Percentiles rank a stretch among this genome's conserved stretches.
phyloP scores from a whole-genome alignment of 31 red algal species.

The Porphyra umbilicalis region DNA sequence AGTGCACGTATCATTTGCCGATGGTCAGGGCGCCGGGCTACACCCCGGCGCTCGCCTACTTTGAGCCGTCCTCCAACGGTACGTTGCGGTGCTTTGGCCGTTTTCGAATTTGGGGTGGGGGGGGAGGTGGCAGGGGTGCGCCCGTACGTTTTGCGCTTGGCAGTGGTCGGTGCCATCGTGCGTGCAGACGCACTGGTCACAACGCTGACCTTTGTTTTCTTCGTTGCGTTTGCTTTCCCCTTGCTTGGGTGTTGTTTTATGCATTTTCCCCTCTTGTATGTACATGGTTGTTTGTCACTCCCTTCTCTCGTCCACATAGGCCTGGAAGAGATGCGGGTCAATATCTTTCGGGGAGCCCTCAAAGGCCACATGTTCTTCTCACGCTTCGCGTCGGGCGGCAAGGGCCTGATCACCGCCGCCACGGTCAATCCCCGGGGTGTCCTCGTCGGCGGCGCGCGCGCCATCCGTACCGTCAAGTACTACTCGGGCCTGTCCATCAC shows the following conservation, averaged over 20 bases:
- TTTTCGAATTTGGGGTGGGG: too few relatives aligned
- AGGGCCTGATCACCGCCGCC: not conserved
- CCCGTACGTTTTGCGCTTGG: too few relatives aligned
- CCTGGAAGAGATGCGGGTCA: slow-evolving; percentile 74
- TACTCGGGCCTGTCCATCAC: slow-evolving; percentile 46
- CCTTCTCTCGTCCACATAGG: too few relatives aligned
- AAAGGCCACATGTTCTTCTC: not conserved
- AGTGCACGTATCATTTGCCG: slow-evolving; percentile 49
- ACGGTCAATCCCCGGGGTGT: not conserved
- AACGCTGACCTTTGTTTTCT: too few relatives aligned
- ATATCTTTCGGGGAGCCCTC: slow-evolving; percentile 37
- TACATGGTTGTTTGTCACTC: too few relatives aligned
- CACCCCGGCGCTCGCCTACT: slow-evolving; percentile 22
- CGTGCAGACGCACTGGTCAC: too few relatives aligned
- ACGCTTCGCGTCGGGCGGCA: not conserved
- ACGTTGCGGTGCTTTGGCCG: too few relatives aligned
- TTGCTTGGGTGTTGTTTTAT: too few relatives aligned
- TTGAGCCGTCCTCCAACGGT: slow-evolving; percentile 53
- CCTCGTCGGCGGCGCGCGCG: not conserved
- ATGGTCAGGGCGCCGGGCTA: slow-evolving; percentile 12
- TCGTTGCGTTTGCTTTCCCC: too few relatives aligned
- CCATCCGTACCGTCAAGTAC: not conserved
- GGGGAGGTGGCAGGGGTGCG: too few relatives aligned
- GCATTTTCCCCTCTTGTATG: too few relatives aligned
- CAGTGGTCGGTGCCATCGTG: too few relatives aligned